Conservation (phyloP, 805 yeast genomes). For the Metschnikowia matae region DNA sequence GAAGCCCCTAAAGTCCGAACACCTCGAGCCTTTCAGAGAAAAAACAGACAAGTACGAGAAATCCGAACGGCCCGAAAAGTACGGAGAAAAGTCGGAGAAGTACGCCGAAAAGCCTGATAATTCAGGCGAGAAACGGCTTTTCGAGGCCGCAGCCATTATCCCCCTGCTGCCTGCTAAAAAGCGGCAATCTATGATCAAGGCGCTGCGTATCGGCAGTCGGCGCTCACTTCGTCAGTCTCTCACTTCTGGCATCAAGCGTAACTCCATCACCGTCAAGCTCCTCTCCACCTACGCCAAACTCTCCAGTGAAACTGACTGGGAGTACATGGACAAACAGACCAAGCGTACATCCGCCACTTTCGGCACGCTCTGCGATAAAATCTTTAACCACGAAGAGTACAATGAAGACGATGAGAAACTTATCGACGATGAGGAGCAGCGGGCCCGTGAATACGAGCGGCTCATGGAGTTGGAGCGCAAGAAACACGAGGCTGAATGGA, state of each 20-base stretch:
- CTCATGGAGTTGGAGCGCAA: slow-evolving; percentile 43
- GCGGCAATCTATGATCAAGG: slow-evolving; percentile 22
- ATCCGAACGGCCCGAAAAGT: neutral
- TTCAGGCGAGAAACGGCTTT: neutral
- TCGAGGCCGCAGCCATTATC: slow-evolving; percentile 7
- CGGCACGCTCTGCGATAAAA: slow-evolving; percentile 72
- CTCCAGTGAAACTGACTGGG: slow-evolving; percentile 62
- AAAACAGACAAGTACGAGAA: neutral
- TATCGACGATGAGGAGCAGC: slow-evolving; percentile 40
- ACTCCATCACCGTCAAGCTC: slow-evolving; percentile 67
- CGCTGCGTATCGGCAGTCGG: slow-evolving; percentile 29
- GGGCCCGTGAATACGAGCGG: slow-evolving; percentile 44
- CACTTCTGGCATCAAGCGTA: slow-evolving; percentile 52
- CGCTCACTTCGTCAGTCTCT: slow-evolving; percentile 38
- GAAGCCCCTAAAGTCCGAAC: neutral
- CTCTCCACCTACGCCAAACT: slow-evolving; percentile 71
- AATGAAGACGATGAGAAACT: slow-evolving; percentile 47
- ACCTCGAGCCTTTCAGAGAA: neutral
- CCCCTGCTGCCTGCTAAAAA: slow-evolving; percentile 10
- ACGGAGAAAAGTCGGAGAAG: neutral
- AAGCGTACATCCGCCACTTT: slow-evolving; percentile 74
- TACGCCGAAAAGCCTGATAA: neutral
- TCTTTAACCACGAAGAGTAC: slow-evolving; percentile 62
- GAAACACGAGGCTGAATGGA: slow-evolving; percentile 51
- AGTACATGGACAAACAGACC: slow-evolving; percentile 65